phyloP scores from a whole-genome alignment of 2,329 filamentous ascomycete species.

The Penicillium sp. region DNA sequence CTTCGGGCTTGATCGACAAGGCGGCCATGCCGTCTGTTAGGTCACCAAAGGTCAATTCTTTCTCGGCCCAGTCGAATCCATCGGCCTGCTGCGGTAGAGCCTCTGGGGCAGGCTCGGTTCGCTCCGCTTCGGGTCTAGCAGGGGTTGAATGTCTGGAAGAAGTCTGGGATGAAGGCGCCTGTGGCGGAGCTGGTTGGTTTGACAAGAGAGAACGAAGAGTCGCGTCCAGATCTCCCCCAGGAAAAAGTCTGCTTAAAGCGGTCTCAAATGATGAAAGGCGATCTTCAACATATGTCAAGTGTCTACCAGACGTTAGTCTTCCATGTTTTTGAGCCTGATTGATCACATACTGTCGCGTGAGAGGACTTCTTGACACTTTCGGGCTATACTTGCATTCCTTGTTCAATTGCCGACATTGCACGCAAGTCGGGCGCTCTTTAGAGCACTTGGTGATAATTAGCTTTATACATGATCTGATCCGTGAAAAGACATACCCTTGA shows the following conservation, averaged over 20 bases:
- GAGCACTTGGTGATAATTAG: constrained; percentile 34
- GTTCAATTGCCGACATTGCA: constrained; percentile 40
- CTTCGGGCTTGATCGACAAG: constrained; percentile 40
- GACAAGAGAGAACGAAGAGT: constrained; percentile 39
- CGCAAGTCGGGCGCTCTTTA: constrained; percentile 41
- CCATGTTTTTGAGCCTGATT: constrained; percentile 1
- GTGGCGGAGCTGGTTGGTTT: constrained; percentile 33
- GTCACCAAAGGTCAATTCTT: constrained; percentile 39
- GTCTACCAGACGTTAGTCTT: constrained; percentile 25
- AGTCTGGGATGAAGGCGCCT: constrained; percentile 34
- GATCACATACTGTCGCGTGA: constrained; percentile 41
- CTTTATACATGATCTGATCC: neutral
- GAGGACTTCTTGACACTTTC: constrained; percentile 41
- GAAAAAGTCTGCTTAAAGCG: constrained; percentile 38
- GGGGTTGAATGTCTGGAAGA: constrained; percentile 41
- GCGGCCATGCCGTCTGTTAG: constrained; percentile 43
- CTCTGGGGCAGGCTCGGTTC: constrained; percentile 44
- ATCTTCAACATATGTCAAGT: constrained; percentile 42
- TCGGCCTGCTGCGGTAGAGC: constrained; percentile 40
- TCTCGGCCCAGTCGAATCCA: constrained; percentile 41
- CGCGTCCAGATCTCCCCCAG: constrained; percentile 40
- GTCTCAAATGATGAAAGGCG: constrained; percentile 40
- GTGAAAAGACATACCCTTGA: constrained; percentile 31
- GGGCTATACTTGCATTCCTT: constrained; percentile 45
- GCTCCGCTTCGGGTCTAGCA: constrained; percentile 33